Conservation (phyloP, 306 rosid genomes). For the Senna tora region DNA sequence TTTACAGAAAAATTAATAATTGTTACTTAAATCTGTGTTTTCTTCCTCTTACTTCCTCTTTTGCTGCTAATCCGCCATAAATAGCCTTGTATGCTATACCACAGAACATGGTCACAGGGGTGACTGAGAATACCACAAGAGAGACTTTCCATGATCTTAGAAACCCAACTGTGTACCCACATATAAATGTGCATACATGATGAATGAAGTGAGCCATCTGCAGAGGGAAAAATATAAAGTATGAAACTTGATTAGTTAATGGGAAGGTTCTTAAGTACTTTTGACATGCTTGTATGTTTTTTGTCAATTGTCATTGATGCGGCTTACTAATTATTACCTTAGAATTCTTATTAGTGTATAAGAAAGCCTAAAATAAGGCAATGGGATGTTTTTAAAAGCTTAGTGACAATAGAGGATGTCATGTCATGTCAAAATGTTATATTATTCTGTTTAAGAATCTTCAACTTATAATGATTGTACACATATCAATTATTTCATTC, state of each 20-base stretch:
- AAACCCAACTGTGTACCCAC: conserved; percentile 82
- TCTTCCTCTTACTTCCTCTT: conserved; percentile 76
- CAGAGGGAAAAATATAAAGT: conserved; percentile 37
- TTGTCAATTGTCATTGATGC: neutral
- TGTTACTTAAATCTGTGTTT: neutral
- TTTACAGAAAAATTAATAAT: neutral
- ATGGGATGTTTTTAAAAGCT: neutral
- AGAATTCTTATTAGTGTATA: neutral
- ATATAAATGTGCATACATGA: conserved; percentile 75
- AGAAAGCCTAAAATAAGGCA: neutral
- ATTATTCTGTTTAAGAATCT: no score
- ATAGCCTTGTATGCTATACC: conserved; percentile 88
- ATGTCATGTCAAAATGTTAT: no score
- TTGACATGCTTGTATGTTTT: neutral
- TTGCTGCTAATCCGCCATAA: conserved; percentile 81
- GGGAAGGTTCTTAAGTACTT: neutral
- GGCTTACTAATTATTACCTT: no score
- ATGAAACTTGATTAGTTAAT: conserved; percentile 3
- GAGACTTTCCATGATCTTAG: conserved; percentile 81
- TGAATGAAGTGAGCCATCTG: conserved; percentile 96
- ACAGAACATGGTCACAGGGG: conserved; percentile 86
- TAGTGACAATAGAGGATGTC: no score
- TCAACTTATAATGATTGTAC: neutral
- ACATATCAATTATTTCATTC: neutral
- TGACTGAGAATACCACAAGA: conserved; percentile 73